A percentile compares a stretch with the other conserved stretches of the same genome.
phyloP scores from a whole-genome alignment of 2,329 filamentous ascomycete genomes.

The Xylaria sp. region DNA sequence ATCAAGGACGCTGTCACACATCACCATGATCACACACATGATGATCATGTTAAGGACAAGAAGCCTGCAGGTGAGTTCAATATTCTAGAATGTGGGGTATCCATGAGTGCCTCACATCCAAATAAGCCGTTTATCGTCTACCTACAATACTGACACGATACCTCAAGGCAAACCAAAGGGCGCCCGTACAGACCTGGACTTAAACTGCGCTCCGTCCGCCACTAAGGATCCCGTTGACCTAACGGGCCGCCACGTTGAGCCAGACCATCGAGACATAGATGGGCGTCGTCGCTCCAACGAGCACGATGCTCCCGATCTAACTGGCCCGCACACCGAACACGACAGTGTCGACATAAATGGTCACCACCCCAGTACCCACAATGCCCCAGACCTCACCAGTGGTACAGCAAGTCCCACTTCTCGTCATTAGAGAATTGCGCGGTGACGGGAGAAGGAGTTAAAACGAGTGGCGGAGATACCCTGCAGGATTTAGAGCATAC shows the following conservation, averaged over 20 bases:
- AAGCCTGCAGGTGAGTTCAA: constrained; percentile 16
- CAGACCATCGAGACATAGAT: constrained; percentile 35
- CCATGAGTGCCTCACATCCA: background rate
- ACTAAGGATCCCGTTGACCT: constrained; percentile 29
- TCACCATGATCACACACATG: constrained; percentile 29
- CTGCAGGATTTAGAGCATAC: constrained; percentile 13
- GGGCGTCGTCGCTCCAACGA: constrained; percentile 30
- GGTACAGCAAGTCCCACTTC: constrained; percentile 15
- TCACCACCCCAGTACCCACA: constrained; percentile 26
- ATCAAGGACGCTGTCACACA: constrained; percentile 37
- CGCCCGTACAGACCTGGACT: constrained; percentile 30
- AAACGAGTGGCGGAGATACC: constrained; percentile 23
- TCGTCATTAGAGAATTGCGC: constrained; percentile 3
- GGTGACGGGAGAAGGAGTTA: background rate
- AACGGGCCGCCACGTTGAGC: constrained; percentile 33
- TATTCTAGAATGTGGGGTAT: background rate
- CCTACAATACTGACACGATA: background rate
- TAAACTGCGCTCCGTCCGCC: constrained; percentile 33
- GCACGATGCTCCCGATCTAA: constrained; percentile 34
- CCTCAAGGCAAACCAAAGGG: constrained; percentile 4
- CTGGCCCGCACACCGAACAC: constrained; percentile 28
- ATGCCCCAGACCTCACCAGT: constrained; percentile 33
- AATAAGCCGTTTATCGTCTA: background rate
- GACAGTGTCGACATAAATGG: constrained; percentile 37
- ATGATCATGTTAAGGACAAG: constrained; percentile 30